Percentiles rank a stretch among this genome's conserved stretches.
These are phyloP conservation scores for Penicillium ucsense DNA, from an alignment of 495 filamentous ascomycete genomes.

Conservation along the genomic window DNA sequence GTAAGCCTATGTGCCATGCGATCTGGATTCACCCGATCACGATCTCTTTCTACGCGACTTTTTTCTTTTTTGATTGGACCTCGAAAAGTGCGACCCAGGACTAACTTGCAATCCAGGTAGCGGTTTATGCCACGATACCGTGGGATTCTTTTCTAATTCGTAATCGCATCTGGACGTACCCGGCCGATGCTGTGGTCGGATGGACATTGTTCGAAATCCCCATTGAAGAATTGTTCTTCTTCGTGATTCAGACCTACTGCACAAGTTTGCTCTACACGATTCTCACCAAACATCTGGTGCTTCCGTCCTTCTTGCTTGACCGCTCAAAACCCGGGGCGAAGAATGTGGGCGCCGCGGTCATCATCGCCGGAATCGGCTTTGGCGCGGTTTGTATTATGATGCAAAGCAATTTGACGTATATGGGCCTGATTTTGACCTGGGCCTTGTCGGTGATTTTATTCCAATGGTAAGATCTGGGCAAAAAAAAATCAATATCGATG, in stretches of 20 bases:
- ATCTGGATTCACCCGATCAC: too few species aligned
- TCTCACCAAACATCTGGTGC: constrained; percentile 50
- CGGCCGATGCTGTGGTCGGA: constrained; percentile 47
- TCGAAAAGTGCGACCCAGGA: too few species aligned
- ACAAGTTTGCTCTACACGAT: constrained; percentile 56
- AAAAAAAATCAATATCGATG: neutral
- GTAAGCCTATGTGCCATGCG: constrained; percentile 12
- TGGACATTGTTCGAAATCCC: constrained; percentile 49
- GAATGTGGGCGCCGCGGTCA: neutral
- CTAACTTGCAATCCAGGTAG: constrained; percentile 25
- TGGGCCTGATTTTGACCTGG: constrained; percentile 60
- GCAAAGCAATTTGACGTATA: constrained; percentile 34
- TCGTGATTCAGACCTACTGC: constrained; percentile 65
- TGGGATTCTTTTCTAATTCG: constrained; percentile 65
- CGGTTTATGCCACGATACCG: constrained; percentile 52
- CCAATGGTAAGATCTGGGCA: constrained; percentile 37
- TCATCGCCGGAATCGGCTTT: constrained; percentile 1
- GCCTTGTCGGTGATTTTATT: constrained; percentile 50
- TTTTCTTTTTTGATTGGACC: too few species aligned
- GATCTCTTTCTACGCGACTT: too few species aligned
- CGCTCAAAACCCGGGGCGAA: constrained; percentile 6
- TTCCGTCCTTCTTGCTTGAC: constrained; percentile 40
- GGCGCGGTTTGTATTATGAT: neutral
- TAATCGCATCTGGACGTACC: constrained; percentile 58
- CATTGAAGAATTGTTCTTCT: constrained; percentile 62